phyloP scores from a whole-genome alignment of 2,329 filamentous ascomycete species.

The Didymosphaeria variabile region DNA sequence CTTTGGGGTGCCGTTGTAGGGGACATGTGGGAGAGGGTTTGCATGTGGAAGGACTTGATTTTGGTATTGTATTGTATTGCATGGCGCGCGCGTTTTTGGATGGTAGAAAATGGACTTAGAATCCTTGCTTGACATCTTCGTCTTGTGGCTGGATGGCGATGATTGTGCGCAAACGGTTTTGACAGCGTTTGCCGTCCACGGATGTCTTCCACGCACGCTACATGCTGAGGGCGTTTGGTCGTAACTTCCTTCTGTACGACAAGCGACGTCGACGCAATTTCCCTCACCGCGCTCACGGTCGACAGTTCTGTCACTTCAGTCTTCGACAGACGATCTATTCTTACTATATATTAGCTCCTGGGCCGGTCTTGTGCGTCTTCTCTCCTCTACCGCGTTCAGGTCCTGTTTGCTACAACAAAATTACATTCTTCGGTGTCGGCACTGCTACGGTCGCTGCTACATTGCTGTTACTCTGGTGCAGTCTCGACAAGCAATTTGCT shows the following conservation, averaged over 20 bases:
- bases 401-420: background rate
- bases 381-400: background rate
- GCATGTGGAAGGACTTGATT: background rate
- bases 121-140: background rate
- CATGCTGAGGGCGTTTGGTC: background rate
- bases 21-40: too few relatives aligned
- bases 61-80: background rate
- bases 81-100: slow-evolving; percentile 6
- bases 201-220: background rate
- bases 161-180: background rate
- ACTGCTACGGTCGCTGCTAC: too few relatives aligned
- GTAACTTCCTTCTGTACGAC: background rate
- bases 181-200: background rate
- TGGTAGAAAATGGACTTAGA: background rate
- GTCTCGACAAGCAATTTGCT: too few relatives aligned
- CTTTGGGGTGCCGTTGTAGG: slow-evolving; percentile 69
- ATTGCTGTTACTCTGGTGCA: too few relatives aligned
- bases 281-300: background rate
- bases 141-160: background rate
- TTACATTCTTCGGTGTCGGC: too few relatives aligned
- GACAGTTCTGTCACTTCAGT: background rate
- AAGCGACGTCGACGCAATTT: background rate
- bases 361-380: background rate
- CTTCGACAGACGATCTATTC: background rate
- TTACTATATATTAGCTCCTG: background rate